These are phyloP conservation scores for Pichia sp. DNA, from an alignment of 1,139 yeast genomes.

Conservation along the genomic window DNA sequence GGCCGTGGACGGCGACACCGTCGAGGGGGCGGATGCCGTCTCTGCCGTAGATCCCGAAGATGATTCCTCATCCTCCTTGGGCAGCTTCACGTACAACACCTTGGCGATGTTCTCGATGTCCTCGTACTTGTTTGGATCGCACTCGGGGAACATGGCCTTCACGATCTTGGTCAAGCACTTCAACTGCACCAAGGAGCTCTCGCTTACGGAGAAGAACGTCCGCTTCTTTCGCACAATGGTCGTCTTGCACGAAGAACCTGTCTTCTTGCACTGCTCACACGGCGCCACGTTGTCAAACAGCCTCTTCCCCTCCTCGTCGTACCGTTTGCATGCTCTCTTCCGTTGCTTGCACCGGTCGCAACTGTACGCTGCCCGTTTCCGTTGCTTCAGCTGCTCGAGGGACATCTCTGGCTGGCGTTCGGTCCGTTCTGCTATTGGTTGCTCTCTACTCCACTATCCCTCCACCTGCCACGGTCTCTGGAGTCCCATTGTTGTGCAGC, in stretches of 20 bases:
- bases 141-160: slow-evolving; percentile 35
- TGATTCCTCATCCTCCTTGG: slow-evolving; percentile 24
- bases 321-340: slow-evolving; percentile 37
- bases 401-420: background rate
- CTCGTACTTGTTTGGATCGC: slow-evolving; percentile 35
- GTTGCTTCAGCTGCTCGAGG: background rate
- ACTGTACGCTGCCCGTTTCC: slow-evolving; percentile 33
- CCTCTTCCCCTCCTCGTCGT: slow-evolving; percentile 15
- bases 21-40: background rate
- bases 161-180: slow-evolving; percentile 34
- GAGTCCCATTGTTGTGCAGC: too few species aligned
- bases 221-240: slow-evolving; percentile 33
- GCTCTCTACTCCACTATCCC: background rate
- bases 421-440: too few species aligned
- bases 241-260: slow-evolving; percentile 33
- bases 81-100: slow-evolving; percentile 32
- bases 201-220: slow-evolving; percentile 28
- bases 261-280: slow-evolving; percentile 33
- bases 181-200: slow-evolving; percentile 32
- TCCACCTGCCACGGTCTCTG: too few species aligned
- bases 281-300: slow-evolving; percentile 29
- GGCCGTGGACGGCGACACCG: background rate
- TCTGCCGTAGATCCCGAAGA: slow-evolving; percentile 24
- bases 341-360: slow-evolving; percentile 41
- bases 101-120: slow-evolving; percentile 33